Evolutionary conservation across 768 basidiomycete species (phyloP), one percentile per base, ranked within the genome.

Genomic region (Auricularia heimuer): DNA sequence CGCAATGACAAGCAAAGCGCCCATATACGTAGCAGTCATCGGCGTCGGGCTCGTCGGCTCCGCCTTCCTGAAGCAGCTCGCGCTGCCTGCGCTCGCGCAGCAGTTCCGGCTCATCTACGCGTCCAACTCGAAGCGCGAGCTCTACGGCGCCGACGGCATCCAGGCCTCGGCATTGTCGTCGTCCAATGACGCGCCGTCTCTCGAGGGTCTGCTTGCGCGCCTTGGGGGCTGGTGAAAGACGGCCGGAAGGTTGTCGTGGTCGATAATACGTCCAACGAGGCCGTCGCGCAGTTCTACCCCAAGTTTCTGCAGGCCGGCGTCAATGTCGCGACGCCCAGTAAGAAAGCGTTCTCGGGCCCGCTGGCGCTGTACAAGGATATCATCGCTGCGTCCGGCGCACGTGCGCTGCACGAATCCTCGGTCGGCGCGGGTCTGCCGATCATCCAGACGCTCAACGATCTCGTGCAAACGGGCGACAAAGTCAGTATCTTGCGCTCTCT

Each of bases 371-470:
- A 89, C 73, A 77, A 88, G 62, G 74, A 77, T 29, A 94, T 98
- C 68, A 67, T 88, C 29, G 71, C 71, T 3, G 84, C 90, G 3
- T 84, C 83, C 77, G 64, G 79, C 80, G 83, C 63, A 83, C 80
- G 83, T 67, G 89, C 86, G 72, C 77, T 90, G 68, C 87, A 92
- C 68, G 97, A 99, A 76, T 82, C 89, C 1, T 98, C 97, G 0
- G 97, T 98, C 58, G 97, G 97, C 10, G 97, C 97, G 3, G 97
- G 97, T 18, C 74, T 99, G 68, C 97, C 97, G 14, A 85, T 98
- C 70, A 84, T 99, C 45, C 86, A 86, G 44, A 95, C 96, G 8
- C 76, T 99, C 70, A 94, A 92, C 73, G 97, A 98, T 73, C 77
- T 99, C 65, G 85, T 98, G 6, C 82, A 83, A 42, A 97, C 94